Conservation (phyloP, 2,329 filamentous ascomycete genomes). For the Sphaerulina populicola region DNA sequence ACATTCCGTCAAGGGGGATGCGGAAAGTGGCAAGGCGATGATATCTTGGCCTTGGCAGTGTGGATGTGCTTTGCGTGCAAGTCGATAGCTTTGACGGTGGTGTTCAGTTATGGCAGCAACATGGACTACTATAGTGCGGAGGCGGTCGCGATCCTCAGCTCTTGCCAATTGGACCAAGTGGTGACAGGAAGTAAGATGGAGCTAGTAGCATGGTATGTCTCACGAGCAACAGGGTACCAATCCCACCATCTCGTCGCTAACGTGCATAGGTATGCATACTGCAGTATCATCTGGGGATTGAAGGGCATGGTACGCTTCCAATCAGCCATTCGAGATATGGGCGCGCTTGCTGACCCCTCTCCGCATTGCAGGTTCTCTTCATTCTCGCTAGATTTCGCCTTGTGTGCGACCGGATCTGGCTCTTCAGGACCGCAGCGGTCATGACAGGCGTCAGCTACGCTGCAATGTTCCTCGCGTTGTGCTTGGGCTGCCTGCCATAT, state of each 20-base stretch:
- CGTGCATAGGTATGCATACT: slow-evolving; percentile 3
- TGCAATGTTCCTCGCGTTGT: slow-evolving; percentile 30
- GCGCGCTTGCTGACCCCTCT: not conserved
- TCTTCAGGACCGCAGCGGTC: slow-evolving; percentile 28
- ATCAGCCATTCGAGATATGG: not conserved
- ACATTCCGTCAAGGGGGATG: slow-evolving; percentile 21
- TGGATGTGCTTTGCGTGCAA: slow-evolving; percentile 31
- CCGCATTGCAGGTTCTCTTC: slow-evolving; percentile 15
- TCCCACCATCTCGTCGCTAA: not conserved
- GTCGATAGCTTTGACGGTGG: slow-evolving; percentile 6
- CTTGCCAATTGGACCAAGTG: slow-evolving; percentile 5
- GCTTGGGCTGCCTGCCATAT: slow-evolving; percentile 27
- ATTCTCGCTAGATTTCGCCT: slow-evolving; percentile 31
- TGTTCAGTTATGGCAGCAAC: slow-evolving; percentile 3
- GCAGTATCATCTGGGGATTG: slow-evolving; percentile 7
- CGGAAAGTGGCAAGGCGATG: slow-evolving; percentile 34
- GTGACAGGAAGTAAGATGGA: slow-evolving; percentile 5
- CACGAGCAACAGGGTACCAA: not conserved
- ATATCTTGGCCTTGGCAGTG: slow-evolving; percentile 33
- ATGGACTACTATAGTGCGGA: slow-evolving; percentile 2
- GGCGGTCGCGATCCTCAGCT: not conserved
- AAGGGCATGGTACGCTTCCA: not conserved
- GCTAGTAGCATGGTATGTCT: slow-evolving; percentile 4
- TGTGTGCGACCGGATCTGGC: slow-evolving; percentile 27
- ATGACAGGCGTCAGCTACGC: slow-evolving; percentile 26